phyloP scores from a whole-genome alignment of 768 basidiomycete genomes.

The Agaricus bisporus region DNA sequence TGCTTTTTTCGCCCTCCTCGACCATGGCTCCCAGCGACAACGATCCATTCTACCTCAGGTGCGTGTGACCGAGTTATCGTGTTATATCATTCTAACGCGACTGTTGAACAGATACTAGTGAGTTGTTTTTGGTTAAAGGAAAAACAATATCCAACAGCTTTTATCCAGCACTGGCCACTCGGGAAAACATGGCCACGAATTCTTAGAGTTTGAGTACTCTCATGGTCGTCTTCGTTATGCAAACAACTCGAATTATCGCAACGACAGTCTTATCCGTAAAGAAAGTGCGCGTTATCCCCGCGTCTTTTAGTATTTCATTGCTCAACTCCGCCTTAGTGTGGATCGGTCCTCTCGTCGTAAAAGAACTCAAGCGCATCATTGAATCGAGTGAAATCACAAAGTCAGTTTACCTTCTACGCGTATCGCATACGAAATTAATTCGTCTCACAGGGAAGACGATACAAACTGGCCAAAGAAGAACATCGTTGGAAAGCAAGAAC shows the following conservation, averaged over 20 bases:
- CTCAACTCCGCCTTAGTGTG: slow-evolving; percentile 60
- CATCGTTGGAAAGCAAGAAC: slow-evolving; percentile 96
- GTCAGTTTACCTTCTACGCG: slow-evolving; percentile 34
- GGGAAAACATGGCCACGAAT: slow-evolving; percentile 96
- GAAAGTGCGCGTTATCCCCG: slow-evolving; percentile 64
- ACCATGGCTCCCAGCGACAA: slow-evolving; percentile 49
- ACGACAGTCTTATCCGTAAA: slow-evolving; percentile 96
- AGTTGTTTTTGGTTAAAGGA: slow-evolving; percentile 9
- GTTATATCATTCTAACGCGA: slow-evolving; percentile 7
- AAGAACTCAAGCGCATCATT: slow-evolving; percentile 92
- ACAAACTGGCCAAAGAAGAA: slow-evolving; percentile 99
- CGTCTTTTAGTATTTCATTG: neutral
- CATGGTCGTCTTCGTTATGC: slow-evolving; percentile 96
- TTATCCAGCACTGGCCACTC: slow-evolving; percentile 87
- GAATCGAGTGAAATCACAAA: slow-evolving; percentile 92
- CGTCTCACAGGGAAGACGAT: slow-evolving; percentile 82
- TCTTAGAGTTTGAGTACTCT: slow-evolving; percentile 97
- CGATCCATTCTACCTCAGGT: slow-evolving; percentile 82
- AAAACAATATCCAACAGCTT: slow-evolving; percentile 4
- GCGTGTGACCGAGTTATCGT: slow-evolving; percentile 13
- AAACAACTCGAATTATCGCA: slow-evolving; percentile 98
- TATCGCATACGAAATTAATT: neutral
- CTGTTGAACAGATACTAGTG: slow-evolving; percentile 40
- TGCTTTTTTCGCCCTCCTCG: neutral
- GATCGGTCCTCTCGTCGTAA: slow-evolving; percentile 86